A percentile compares a stretch with the other conserved stretches of the same genome.
Conservation (phyloP, 2,329 filamentous ascomycete genomes). For the Penicillium crustosum region DNA sequence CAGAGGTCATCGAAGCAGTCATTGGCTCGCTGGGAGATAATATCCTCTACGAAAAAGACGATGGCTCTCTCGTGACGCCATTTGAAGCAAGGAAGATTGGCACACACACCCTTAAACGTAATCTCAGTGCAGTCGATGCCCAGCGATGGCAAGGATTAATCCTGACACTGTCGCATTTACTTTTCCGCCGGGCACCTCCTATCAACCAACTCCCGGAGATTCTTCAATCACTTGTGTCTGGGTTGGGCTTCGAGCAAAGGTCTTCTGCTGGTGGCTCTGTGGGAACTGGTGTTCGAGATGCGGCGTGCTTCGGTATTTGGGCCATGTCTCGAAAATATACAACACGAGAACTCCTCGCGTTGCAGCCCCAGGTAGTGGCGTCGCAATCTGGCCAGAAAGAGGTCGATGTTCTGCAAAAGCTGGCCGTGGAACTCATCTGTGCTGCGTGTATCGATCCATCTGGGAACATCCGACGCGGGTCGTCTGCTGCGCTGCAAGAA, state of each 20-base stretch:
- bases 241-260: constrained; percentile 84
- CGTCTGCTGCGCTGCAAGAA: constrained; percentile 91
- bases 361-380: constrained; percentile 47
- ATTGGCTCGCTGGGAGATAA: constrained; percentile 67
- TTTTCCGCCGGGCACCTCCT: constrained; percentile 81
- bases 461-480: constrained; percentile 88
- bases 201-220: constrained; percentile 69
- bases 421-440: constrained; percentile 78
- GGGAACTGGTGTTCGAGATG: constrained; percentile 89
- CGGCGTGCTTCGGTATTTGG: constrained; percentile 96
- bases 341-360: constrained; percentile 69
- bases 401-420: constrained; percentile 63
- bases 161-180: constrained; percentile 78
- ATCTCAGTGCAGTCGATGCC: constrained; percentile 74
- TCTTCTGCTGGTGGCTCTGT: constrained; percentile 80
- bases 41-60: constrained; percentile 55
- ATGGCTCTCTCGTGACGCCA: constrained; percentile 41
- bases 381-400: constrained; percentile 30
- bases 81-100: constrained; percentile 34
- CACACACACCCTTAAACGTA: constrained; percentile 45
- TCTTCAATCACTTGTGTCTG: constrained; percentile 72
- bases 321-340: constrained; percentile 83
- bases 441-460: constrained; percentile 83
- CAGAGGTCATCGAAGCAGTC: constrained; percentile 83
- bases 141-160: constrained; percentile 91